Evolutionary conservation across 805 yeast species (phyloP), one percentile per base, ranked within the genome.

Genomic region (Hanseniaspora opuntiae): DNA sequence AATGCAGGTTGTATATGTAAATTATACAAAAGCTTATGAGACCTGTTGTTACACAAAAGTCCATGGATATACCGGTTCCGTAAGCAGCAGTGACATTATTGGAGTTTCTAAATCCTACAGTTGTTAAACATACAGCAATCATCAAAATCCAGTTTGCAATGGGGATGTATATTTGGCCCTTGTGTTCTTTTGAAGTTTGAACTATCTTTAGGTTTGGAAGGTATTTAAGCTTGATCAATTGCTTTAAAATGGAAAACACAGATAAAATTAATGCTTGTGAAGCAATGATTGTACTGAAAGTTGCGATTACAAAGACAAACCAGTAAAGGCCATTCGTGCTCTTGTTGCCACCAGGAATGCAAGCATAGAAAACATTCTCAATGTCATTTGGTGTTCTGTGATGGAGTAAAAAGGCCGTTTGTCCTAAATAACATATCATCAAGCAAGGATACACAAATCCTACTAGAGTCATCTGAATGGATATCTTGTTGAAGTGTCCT

Each of bases 181-280:
- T 58, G 51, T 74, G 68, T 32, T 61, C 58, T 32, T 68, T 65
- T 1, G 80, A 75, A 3, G 72, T 69, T 58, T 77, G 78, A 45
- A 65, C 59, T 17, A 77, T 67, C 45, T 64, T 69, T 55, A 78
- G 62, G 37, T 70, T 66, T 14, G 82, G 83, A 61, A 77, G 75
- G 57, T 78, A 76, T 58, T 76, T 79, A 52, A 77, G 67, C 53
- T 70, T 71, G 53, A 77, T 76, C 61, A 79, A 64, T 60, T 79
- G 82, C 22, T 72, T 63, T 42, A 77, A 58, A 46, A 79, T 77
- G 45, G 75, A 68, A 62, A 75, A 78, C 16, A 76, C 80, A 4
- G 81, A 76, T 40, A 76, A 66, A 51, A 79, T 77, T 56, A 78
- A 68, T 0, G 82, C 81, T 60, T 79, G 84, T 5, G 80, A 74